phyloP scores from a whole-genome alignment of 75 land plant genomes.

The Cupressus sempervirens region DNA sequence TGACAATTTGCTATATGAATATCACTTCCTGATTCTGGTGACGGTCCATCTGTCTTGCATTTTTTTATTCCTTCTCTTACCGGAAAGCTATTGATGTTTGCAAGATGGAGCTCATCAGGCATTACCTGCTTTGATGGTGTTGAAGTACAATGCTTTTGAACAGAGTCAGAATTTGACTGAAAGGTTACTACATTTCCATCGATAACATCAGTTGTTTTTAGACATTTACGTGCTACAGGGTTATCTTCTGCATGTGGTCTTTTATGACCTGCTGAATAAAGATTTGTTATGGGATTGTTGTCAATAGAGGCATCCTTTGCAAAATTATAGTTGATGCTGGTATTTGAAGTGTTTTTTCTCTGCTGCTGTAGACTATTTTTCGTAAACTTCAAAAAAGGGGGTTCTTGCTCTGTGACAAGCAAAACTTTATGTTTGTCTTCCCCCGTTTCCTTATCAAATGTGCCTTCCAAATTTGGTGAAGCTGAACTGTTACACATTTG shows the following conservation, averaged over 20 bases:
- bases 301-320: not conserved
- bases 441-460: not conserved
- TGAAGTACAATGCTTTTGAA: not conserved
- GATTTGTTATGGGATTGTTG: not conserved
- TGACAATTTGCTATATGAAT: not conserved
- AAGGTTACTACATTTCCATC: not conserved
- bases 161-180: not conserved
- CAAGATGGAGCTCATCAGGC: not conserved
- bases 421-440: conserved; percentile 1
- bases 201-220: not conserved
- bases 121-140: not conserved
- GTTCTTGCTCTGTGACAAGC: conserved; percentile 1
- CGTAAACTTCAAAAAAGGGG: not conserved
- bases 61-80: not conserved
- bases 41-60: not conserved
- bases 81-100: not conserved
- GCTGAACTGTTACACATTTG: not conserved
- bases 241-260: not conserved
- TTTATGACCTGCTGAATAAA: not conserved
- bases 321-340: not conserved
- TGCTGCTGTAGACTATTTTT: not conserved
- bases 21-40: not conserved
- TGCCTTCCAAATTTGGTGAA: not conserved
- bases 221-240: not conserved
- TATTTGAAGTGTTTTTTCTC: not conserved